These are phyloP conservation scores for Naganishia randhawae DNA, from an alignment of 768 basidiomycete genomes.

Conservation along the genomic window DNA sequence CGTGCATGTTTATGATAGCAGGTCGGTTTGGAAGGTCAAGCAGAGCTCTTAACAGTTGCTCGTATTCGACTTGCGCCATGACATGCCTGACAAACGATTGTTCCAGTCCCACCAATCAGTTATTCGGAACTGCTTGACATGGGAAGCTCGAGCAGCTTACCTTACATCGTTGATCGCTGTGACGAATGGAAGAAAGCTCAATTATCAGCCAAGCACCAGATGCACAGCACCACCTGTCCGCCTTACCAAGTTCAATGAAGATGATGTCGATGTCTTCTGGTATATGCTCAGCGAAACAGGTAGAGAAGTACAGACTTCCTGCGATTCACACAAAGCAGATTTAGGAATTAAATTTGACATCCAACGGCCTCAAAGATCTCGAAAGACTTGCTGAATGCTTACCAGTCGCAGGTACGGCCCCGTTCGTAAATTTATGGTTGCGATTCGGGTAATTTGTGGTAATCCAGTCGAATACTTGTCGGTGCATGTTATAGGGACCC, in stretches of 20 bases:
- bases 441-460: background rate
- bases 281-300: constrained; percentile 47
- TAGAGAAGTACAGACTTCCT: constrained; percentile 37
- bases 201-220: background rate
- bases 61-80: constrained; percentile 32
- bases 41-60: constrained; percentile 38
- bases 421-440: constrained; percentile 41
- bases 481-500: constrained; percentile 17
- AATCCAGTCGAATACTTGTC: constrained; percentile 17
- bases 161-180: constrained; percentile 19
- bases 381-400: background rate
- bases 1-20: constrained; percentile 42
- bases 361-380: background rate
- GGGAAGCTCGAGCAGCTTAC: background rate
- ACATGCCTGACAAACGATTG: background rate
- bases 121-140: background rate
- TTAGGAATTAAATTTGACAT: background rate
- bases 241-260: constrained; percentile 41
- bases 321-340: background rate
- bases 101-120: background rate
- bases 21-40: constrained; percentile 41
- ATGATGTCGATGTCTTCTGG: constrained; percentile 46
- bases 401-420: constrained; percentile 42
- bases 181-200: background rate
- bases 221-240: no score